Evolutionary conservation across 140 eudicot species (phyloP), one percentile per base, ranked within the genome.

Genomic region (Flaveria floridana): DNA sequence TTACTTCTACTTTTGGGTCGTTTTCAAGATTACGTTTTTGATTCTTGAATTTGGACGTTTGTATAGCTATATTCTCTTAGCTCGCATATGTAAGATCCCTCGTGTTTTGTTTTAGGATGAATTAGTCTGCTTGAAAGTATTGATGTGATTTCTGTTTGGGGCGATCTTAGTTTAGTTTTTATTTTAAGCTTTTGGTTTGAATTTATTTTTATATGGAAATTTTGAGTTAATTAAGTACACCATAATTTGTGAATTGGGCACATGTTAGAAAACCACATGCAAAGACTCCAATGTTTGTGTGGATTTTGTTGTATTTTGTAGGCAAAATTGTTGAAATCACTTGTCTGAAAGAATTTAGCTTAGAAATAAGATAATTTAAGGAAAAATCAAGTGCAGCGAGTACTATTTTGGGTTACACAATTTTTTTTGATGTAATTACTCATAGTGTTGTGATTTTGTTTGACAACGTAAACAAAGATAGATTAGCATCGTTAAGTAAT

Each of bases 101-200:
- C n/a, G 1, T 59, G 65, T 23, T 21, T 58, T 50, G 15, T 74
- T 46, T 30, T 30, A 3, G 6, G 37, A 26, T 44, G 47, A 59
- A n/a, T 59, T 59, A 20, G 46, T 18, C 6, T 59, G 68, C 57
- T 57, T 73, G 42, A 55, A 72, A 44, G 28, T n/a, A 16, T 70
- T 4, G 62, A 46, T 48, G 3, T 75, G 68, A 30, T 30, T 34
- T 65, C 10, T 64, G 51, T 53, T 59, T 48, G 73, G 73, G 23
- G 44, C 6, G 79, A 65, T 76, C 56, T 23, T 14, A 18, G 19
- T 76, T 64, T 75, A 53, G 79, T 46, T 25, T 74, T 3, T 30
- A 4, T 30, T 30, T 30, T 30, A 30, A 30, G 37, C 37, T 30
- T 30, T 30, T 61, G 61, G 55, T 21, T 61, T 46, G 5, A 28